These are phyloP conservation scores for Sideroxylon spinosum DNA, from an alignment of 179 eudicot genomes.

Conservation along the genomic window DNA sequence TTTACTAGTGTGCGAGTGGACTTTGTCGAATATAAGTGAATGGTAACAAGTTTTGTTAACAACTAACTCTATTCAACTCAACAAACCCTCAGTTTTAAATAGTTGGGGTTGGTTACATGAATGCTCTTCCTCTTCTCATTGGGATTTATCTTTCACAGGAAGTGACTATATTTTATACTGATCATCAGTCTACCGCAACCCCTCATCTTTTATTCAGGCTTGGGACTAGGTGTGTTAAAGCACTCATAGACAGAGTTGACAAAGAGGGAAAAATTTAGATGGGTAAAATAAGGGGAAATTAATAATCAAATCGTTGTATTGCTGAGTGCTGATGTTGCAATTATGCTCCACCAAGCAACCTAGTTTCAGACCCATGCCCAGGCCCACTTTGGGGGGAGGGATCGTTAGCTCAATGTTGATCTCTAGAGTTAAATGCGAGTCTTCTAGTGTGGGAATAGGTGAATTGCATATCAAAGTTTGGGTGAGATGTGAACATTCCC, in stretches of 20 bases:
- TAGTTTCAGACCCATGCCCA: background rate
- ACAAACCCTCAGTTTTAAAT: too few relatives aligned
- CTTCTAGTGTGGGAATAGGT: background rate
- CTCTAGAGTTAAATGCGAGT: background rate
- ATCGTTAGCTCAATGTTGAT: background rate
- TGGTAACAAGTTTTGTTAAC: too few relatives aligned
- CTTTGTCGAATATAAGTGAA: background rate
- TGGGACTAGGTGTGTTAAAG: too few relatives aligned
- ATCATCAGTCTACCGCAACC: too few relatives aligned
- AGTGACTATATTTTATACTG: too few relatives aligned
- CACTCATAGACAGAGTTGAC: background rate
- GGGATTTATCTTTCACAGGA: too few relatives aligned
- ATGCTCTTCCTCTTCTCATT: too few relatives aligned
- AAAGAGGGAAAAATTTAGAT: background rate
- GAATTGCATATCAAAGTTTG: background rate
- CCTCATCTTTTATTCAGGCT: too few relatives aligned
- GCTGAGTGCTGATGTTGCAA: background rate
- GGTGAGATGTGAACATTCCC: background rate
- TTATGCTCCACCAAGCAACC: background rate
- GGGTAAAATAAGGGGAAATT: background rate
- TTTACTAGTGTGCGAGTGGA: background rate
- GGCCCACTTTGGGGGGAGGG: too few relatives aligned
- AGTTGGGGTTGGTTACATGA: too few relatives aligned
- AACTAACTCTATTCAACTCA: too few relatives aligned
- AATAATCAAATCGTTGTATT: background rate